A percentile compares a stretch with the other conserved stretches of the same genome.
These are phyloP conservation scores for Gentiana straminea DNA, from an alignment of 257 asterid species.

Conservation along the genomic window DNA sequence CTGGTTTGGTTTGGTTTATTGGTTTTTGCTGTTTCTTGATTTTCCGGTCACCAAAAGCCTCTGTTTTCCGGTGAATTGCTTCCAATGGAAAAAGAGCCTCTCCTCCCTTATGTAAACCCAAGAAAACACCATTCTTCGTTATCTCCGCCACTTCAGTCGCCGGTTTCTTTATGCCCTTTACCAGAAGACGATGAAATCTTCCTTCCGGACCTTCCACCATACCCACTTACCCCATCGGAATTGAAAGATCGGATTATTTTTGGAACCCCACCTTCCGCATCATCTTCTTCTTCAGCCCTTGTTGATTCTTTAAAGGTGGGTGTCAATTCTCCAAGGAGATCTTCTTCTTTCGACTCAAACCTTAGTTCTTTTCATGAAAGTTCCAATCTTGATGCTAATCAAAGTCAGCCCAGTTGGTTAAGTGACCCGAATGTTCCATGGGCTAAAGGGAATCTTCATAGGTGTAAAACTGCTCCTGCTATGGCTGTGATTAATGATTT, in stretches of 20 bases:
- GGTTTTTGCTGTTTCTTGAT: conserved; percentile 12
- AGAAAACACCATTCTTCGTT: conserved; percentile 22
- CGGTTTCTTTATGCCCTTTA: conserved; percentile 43
- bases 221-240: conserved; percentile 54
- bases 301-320: conserved; percentile 35
- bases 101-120: conserved; percentile 35
- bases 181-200: conserved; percentile 58
- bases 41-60: conserved; percentile 7
- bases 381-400: conserved; percentile 27
- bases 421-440: conserved; percentile 45
- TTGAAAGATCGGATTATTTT: conserved; percentile 63
- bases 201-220: conserved; percentile 32
- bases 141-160: conserved; percentile 22
- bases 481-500: conserved; percentile 70
- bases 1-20: too few relatives aligned
- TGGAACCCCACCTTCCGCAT: conserved; percentile 41
- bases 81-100: conserved; percentile 66
- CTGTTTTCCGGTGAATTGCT: conserved; percentile 11
- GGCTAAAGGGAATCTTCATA: conserved; percentile 50
- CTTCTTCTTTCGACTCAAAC: conserved; percentile 12
- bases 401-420: conserved; percentile 42
- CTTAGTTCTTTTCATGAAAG: background rate
- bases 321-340: conserved; percentile 21
- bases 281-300: conserved; percentile 29
- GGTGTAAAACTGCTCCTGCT: conserved; percentile 86